Percentiles rank a stretch among this genome's conserved stretches.
These are phyloP conservation scores for Tetrahymena thermophila DNA, from an alignment of 73 alveolate species.

Conservation along the genomic window DNA sequence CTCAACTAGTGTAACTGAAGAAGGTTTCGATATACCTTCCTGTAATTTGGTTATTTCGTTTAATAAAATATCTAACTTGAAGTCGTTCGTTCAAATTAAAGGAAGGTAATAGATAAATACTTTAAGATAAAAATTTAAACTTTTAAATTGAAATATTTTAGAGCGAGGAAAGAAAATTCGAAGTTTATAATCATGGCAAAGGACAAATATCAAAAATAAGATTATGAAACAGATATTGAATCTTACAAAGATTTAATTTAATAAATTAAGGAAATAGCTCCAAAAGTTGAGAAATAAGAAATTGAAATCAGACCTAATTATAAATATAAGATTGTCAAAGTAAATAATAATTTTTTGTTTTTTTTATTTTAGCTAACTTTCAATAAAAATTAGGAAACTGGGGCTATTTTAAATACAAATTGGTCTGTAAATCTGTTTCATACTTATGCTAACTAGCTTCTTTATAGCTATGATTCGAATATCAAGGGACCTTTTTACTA, in stretches of 20 bases:
- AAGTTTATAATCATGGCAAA: neutral
- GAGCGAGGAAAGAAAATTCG: neutral
- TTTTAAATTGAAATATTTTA: neutral
- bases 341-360: neutral
- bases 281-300: neutral
- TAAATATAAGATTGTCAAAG: neutral
- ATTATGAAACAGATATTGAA: neutral
- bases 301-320: neutral
- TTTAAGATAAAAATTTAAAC: neutral
- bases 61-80: neutral
- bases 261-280: neutral
- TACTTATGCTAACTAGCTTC: neutral
- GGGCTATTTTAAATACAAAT: neutral
- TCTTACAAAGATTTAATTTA: neutral
- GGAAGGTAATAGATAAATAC: neutral
- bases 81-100: neutral
- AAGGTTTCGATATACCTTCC: constrained; percentile 35
- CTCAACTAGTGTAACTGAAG: constrained; percentile 42
- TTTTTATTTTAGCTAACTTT: neutral
- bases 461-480: neutral
- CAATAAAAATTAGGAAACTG: neutral
- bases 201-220: neutral
- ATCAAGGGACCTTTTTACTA: neutral
- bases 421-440: neutral
- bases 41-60: constrained; percentile 6